phyloP scores from a whole-genome alignment of 306 rosid species.

The Vicia sativa region DNA sequence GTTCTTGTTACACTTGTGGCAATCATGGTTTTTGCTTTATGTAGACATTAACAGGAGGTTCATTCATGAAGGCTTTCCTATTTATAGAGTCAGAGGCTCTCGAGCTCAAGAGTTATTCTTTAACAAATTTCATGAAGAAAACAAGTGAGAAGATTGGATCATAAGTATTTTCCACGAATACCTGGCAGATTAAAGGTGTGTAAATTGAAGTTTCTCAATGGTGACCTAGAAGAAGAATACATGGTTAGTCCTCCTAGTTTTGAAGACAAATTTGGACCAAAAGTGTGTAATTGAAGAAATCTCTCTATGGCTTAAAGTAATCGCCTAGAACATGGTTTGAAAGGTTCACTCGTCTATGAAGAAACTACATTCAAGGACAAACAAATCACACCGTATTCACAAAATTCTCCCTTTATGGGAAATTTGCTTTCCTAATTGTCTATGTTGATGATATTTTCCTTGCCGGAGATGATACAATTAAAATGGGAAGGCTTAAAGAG shows the following conservation, averaged over 20 bases:
- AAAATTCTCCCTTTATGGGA: background rate
- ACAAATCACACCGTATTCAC: background rate
- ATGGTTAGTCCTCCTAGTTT: background rate
- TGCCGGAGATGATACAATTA: no score
- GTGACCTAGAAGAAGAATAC: background rate
- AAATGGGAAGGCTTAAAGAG: background rate
- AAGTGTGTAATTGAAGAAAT: background rate
- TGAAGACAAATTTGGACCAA: background rate
- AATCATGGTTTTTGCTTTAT: conserved; percentile 10
- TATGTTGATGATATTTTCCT: no score
- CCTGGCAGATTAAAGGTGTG: background rate
- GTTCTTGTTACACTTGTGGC: conserved; percentile 2
- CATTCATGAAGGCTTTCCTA: background rate
- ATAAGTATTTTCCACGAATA: background rate
- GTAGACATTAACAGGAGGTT: background rate
- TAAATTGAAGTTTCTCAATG: conserved; percentile 1
- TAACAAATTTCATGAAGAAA: background rate
- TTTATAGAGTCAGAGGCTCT: background rate
- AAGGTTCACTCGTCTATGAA: background rate
- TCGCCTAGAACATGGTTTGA: background rate
- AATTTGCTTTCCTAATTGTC: no score
- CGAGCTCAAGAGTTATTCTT: background rate
- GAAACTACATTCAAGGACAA: background rate
- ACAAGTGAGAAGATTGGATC: background rate
- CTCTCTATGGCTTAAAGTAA: background rate